Evolutionary conservation across 1,284 basidiomycete species (phyloP), one percentile per base, ranked within the genome.

Genomic region (Sporisorium graminicola): DNA sequence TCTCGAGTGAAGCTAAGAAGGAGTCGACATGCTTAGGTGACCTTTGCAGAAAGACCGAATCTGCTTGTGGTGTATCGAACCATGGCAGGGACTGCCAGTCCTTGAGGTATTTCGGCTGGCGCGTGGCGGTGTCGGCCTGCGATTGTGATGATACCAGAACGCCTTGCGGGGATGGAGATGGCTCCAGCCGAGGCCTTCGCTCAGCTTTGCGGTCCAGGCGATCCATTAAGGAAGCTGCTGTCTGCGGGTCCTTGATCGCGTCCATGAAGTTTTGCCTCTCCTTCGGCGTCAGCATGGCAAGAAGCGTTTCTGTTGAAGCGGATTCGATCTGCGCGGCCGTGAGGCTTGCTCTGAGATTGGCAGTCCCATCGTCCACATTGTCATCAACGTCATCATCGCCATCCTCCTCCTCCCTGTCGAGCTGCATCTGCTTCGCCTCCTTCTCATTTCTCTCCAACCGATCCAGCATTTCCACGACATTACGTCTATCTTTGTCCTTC

Each of bases 241-340:
- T 26, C 29, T 60, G 18, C 0, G 78, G 80, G 3, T 64, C 44
- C 12, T 56, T 52, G 26, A 74, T 20, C 1, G 79, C 64, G 0
- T 54, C 37, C 26, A 77, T 22, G 31, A 82, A 82, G 31, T 27
- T 74, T 1, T 47, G 42, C 33, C 65, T 65, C 46, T 82, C 68
- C 16, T 53, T 35, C 0, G 67, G 47, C 5, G 78, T 75, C 6
- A 82, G 78, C 65, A 75, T 62, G 16, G 58, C 52, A 0, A 82
- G 60, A 3, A 82, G 64, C 10, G 76, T 43, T 2, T 80, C 72
- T 13, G 66, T 33, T 6, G 73, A 60, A 20, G 71, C 56, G 2
- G 27, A 37, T 18, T 77, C 72, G 40, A 67, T 58, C 22, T 74
- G 59, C 14, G 60, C 53, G 6, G n/a, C 47, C 4, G 51, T 49